phyloP scores from a whole-genome alignment of 805 yeast species.

The Barnettozyma californica region DNA sequence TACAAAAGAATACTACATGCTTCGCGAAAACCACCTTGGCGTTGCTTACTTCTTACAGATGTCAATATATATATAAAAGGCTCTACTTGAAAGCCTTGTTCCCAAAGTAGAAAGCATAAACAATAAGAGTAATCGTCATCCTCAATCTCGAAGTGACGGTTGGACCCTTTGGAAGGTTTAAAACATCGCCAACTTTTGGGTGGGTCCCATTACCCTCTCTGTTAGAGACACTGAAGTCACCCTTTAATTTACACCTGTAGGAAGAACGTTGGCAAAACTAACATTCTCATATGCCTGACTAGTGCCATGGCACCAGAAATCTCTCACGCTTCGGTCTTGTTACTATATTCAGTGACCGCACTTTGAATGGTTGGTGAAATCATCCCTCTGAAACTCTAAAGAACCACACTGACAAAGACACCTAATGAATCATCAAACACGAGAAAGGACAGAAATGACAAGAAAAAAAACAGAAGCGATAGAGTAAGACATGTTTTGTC shows the following conservation, averaged over 20 bases:
- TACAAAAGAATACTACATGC: too few relatives aligned
- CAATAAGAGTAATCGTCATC: too few relatives aligned
- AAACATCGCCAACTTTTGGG: too few relatives aligned
- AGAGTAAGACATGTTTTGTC: conserved; percentile 1
- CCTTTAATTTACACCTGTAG: conserved; percentile 18
- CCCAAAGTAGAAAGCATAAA: too few relatives aligned
- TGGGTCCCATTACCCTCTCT: too few relatives aligned
- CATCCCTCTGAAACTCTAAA: conserved; percentile 18
- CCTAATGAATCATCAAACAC: conserved; percentile 3
- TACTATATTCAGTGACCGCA: conserved; percentile 14
- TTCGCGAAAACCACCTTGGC: too few relatives aligned
- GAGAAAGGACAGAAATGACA: conserved; percentile 1
- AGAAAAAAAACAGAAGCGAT: conserved; percentile 6
- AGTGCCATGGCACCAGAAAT: conserved; percentile 22
- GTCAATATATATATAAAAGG: too few relatives aligned
- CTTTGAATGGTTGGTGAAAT: conserved; percentile 20
- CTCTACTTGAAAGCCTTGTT: too few relatives aligned
- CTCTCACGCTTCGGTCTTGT: conserved; percentile 18
- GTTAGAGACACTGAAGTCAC: too few relatives aligned
- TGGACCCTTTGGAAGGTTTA: too few relatives aligned
- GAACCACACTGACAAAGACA: conserved; percentile 14
- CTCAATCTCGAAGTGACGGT: too few relatives aligned
- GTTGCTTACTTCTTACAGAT: too few relatives aligned
- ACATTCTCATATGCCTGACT: conserved; percentile 18
- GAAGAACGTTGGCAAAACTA: conserved; percentile 13